Base-by-base conservation (phyloP, 495 filamentous ascomycete genomes). In the Trypethelium eluteriae region DNA sequence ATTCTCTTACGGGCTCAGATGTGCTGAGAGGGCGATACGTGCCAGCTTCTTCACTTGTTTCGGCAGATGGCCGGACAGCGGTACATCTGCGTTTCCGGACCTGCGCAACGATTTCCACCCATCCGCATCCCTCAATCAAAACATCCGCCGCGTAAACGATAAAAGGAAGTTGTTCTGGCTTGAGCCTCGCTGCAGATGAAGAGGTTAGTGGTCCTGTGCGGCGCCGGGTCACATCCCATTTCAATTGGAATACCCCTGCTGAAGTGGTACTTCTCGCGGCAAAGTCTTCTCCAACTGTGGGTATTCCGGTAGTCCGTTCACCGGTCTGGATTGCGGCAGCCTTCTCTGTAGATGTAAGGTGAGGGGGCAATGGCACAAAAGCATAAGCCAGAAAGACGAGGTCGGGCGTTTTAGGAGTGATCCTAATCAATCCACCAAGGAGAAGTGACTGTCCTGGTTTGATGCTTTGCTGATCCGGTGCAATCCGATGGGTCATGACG, bases 101-200 rank as follows among this genome's bases (percentile, higher is more conserved):
- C 76, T 98, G 93, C 14, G 87, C 86, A 5, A 84, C 87, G 25
- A 99, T 75, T 74, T 99, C 94, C 7, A 99, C 82, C 93, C 95
- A 99, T 2, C 94, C 94, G 49, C 87, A 86, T 25, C 93, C 90
- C 70, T 96, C 92, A 44, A 99, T 86, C 7, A 99, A 78, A 46
- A 99, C 85, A 74, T 99, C 94, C 0, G 88, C 82, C 5, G 86
- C 82, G 64, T 93, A 79, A 2, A 97, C 85, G 10, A 81, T 82
- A 74, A 93, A 99, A 2, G 92, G 93, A 46, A 98, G 77, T 34
- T 69, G 68, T 0, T 86, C 77, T 0, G 76, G 69, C 34, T 80
- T 82, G 38, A 89, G 73, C 36, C 80, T 81, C 39, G 79, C 79
- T 2, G 81, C 86, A 39, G 76, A 73, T 61, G 74, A 78, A 12